phyloP scores from a whole-genome alignment of 2,329 filamentous ascomycete species.

The Teratosphaeria pseudoeucalypti region DNA sequence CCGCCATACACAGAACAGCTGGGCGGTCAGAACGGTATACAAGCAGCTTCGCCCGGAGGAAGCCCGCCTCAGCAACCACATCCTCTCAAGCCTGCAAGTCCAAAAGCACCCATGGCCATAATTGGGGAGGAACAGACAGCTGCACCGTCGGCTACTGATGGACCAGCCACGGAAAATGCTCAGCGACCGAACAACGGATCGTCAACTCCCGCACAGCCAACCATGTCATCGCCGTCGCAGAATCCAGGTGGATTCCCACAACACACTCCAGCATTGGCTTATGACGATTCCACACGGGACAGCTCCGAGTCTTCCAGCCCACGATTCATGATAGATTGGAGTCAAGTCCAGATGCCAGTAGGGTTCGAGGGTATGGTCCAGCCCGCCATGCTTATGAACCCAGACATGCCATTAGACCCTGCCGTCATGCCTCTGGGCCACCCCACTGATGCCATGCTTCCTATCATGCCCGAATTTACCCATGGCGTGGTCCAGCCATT shows the following conservation, averaged over 20 bases:
- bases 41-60: constrained; percentile 5
- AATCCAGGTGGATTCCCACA: constrained; percentile 26
- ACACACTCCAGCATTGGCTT: constrained; percentile 36
- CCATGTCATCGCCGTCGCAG: constrained; percentile 12
- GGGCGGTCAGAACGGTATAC: constrained; percentile 8
- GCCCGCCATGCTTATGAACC: constrained; percentile 35
- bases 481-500: constrained; percentile 25
- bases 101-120: constrained; percentile 13
- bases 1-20: constrained; percentile 15
- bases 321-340: constrained; percentile 41
- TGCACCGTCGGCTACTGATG: constrained; percentile 20
- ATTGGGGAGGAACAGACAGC: constrained; percentile 21
- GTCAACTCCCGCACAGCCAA: constrained; percentile 8
- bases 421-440: constrained; percentile 26
- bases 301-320: constrained; percentile 35
- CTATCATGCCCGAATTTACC: constrained; percentile 36
- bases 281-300: constrained; percentile 35
- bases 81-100: constrained; percentile 25
- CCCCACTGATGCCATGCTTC: constrained; percentile 31
- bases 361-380: constrained; percentile 34
- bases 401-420: constrained; percentile 37
- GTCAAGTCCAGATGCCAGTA: constrained; percentile 34
- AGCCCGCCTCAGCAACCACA: constrained; percentile 26
- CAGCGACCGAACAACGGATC: constrained; percentile 30
- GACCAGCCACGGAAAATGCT: constrained; percentile 29